phyloP scores from a whole-genome alignment of 2,329 filamentous ascomycete genomes.

The Ophiobolus disseminans region DNA sequence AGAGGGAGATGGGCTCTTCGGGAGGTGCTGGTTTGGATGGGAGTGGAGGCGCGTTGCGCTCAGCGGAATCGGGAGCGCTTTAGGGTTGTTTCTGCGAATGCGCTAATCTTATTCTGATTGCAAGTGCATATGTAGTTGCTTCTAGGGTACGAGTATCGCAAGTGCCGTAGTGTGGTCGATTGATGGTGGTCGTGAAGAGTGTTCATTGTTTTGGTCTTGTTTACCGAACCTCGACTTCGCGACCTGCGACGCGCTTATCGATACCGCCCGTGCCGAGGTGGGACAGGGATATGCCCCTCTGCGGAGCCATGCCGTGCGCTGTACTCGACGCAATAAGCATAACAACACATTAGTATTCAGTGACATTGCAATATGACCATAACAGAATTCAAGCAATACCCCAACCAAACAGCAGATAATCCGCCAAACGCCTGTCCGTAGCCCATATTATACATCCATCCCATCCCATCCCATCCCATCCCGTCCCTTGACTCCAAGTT shows the following conservation, averaged over 20 bases:
- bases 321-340: too few relatives aligned
- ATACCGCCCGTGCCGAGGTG: slow-evolving; percentile 20
- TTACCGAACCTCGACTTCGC: slow-evolving; percentile 26
- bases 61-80: background rate
- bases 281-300: slow-evolving; percentile 8
- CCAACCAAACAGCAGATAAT: too few relatives aligned
- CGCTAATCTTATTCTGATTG: too few relatives aligned
- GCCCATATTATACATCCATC: slow-evolving; percentile 1
- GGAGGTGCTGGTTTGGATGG: background rate
- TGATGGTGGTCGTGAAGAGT: slow-evolving; percentile 1
- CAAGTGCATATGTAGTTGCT: too few relatives aligned
- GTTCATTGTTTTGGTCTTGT: slow-evolving; percentile 26
- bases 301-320: background rate
- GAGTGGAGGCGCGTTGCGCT: background rate
- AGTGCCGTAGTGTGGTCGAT: background rate
- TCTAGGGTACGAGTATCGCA: background rate
- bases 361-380: too few relatives aligned
- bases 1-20: background rate
- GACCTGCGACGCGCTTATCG: slow-evolving; percentile 24
- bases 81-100: too few relatives aligned
- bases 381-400: too few relatives aligned
- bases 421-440: too few relatives aligned
- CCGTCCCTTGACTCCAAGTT: too few relatives aligned
- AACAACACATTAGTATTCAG: too few relatives aligned
- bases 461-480: too few relatives aligned